phyloP scores from a whole-genome alignment of 257 asterid species.

The Prunella vulgaris region DNA sequence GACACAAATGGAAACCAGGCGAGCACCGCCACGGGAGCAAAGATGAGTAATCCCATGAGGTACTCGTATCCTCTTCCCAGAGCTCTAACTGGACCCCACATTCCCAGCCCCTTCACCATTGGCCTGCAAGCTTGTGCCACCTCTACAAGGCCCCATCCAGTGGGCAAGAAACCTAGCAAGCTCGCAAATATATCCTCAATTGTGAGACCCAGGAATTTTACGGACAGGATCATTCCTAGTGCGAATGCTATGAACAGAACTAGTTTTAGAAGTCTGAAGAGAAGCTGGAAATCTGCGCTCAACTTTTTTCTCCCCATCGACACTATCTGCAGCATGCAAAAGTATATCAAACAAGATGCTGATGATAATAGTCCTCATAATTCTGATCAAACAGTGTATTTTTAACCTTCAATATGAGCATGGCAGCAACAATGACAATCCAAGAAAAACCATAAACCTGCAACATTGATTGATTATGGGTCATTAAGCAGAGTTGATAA shows the following conservation, averaged over 20 bases:
- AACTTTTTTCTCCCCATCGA: conserved; percentile 80
- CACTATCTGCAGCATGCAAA: too few species aligned
- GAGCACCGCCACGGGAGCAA: conserved; percentile 55
- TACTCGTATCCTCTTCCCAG: conserved; percentile 74
- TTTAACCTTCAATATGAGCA: conserved; percentile 46
- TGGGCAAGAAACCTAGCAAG: conserved; percentile 71
- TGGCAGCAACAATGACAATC: conserved; percentile 63
- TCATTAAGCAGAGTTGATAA: background rate
- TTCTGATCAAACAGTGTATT: too few species aligned
- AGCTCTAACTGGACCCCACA: conserved; percentile 79
- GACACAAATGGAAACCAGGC: conserved; percentile 90
- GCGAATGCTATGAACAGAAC: conserved; percentile 51
- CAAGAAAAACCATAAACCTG: conserved; percentile 84
- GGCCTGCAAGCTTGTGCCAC: conserved; percentile 61
- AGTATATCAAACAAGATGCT: too few species aligned
- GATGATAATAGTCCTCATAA: too few species aligned
- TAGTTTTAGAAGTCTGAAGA: conserved; percentile 69
- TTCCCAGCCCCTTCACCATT: conserved; percentile 49
- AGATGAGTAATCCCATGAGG: conserved; percentile 59
- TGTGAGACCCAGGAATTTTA: conserved; percentile 53
- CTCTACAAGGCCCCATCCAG: conserved; percentile 86
- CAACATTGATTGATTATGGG: background rate
- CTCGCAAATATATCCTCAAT: conserved; percentile 62
- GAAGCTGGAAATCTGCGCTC: conserved; percentile 82
- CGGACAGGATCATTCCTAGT: conserved; percentile 40